Evolutionary conservation across 108 stramenopile species (phyloP), one percentile per base, ranked within the genome.

Genomic region (Nannochloropsis gaditana): DNA sequence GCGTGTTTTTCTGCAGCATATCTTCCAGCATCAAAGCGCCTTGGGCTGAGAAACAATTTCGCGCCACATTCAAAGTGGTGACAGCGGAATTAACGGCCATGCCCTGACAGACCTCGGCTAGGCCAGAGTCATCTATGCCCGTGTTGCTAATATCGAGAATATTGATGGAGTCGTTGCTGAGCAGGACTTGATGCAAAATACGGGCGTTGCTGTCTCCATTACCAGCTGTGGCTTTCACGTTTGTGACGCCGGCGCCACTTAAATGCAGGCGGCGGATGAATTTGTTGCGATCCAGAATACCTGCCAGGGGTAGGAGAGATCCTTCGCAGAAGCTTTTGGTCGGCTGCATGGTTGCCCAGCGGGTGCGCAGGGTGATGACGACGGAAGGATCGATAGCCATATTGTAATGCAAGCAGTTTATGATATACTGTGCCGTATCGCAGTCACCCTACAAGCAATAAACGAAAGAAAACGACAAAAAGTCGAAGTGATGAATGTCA

Each of bases 121-220:
- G 8, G 4, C 43, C 45, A 5, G 44, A 82, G 4, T 73, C 59
- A 44, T 90, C 89, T 15, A 91, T 85, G 5, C 90, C 90, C 43
- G 89, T 91, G 83, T 91, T 89, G 42, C 84, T 88, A 59, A 85
- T 9, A 15, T 91, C 90, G 31, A 91, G 85, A 4, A 11, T 41
- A 8, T 88, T 83, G 2, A 91, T 41, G 11, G 80, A 79, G 17
- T 88, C 45, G 88, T 91, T 91, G 9, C n/a, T 21, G 19, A 44
- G 17, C 44, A 91, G 45, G 10, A 91, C 85, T 9, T 44, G 9
- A 9, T 88, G 42, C 59, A 91, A 87, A 43, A 91, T 82, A 9
- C 90, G 84, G 17, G 89, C 90, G 86, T 91, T 91, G 45, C 87
- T 88, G 87, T 91, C 88, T 2, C 90, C 90, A 41, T 88, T 90